Conservation (phyloP, 257 asterid genomes). For the Henckelia pumila region DNA sequence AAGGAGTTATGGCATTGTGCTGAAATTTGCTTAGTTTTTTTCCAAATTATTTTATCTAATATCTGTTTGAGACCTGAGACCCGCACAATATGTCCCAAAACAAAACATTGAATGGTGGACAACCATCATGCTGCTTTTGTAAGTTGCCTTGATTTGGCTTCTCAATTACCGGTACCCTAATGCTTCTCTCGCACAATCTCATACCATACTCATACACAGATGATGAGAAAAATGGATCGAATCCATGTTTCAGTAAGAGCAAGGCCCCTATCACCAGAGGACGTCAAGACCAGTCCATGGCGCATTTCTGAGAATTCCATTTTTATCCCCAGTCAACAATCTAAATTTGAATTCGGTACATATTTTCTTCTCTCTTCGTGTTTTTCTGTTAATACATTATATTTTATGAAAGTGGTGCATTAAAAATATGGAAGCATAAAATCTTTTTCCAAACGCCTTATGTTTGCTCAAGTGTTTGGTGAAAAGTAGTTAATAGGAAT, state of each 20-base stretch:
- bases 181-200: conserved; percentile 18
- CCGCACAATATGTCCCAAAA: too few relatives aligned
- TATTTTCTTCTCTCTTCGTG: neutral
- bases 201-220: neutral
- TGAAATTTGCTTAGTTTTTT: too few relatives aligned
- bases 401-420: neutral
- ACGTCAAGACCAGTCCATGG: conserved; percentile 77
- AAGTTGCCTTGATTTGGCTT: too few relatives aligned
- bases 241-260: conserved; percentile 84
- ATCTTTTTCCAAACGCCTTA: too few relatives aligned
- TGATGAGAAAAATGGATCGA: conserved; percentile 57
- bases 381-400: neutral
- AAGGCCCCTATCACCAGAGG: conserved; percentile 74
- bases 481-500: neutral
- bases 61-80: too few relatives aligned
- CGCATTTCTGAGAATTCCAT: conserved; percentile 64
- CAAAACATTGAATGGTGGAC: too few relatives aligned
- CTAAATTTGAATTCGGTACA: conserved; percentile 82
- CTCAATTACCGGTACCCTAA: too few relatives aligned
- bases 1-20: too few relatives aligned
- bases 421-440: too few relatives aligned
- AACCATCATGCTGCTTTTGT: too few relatives aligned
- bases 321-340: conserved; percentile 53
- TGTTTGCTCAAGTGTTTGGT: neutral
- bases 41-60: too few relatives aligned